Conservation (phyloP, 2,329 filamentous ascomycete genomes). For the Venturia oleaginea region DNA sequence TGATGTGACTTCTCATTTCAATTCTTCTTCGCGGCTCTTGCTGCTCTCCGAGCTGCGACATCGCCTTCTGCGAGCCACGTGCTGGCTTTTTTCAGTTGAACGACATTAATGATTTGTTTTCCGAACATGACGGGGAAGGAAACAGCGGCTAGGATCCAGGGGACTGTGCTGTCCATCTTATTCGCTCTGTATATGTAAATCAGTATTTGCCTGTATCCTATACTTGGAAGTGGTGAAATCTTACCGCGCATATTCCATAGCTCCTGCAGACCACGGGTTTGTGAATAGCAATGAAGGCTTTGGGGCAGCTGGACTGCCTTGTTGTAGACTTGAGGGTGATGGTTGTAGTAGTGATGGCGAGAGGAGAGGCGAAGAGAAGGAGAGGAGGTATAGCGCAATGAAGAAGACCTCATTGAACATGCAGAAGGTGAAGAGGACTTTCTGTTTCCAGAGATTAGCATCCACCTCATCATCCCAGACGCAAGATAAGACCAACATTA, state of each 20-base stretch:
- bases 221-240: neutral
- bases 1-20: too few species aligned
- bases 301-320: slow-evolving; percentile 61
- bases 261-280: slow-evolving; percentile 84
- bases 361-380: slow-evolving; percentile 84
- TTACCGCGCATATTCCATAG: slow-evolving; percentile 74
- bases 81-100: slow-evolving; percentile 90
- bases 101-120: slow-evolving; percentile 90
- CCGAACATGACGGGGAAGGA: slow-evolving; percentile 79
- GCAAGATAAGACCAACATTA: slow-evolving; percentile 53
- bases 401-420: slow-evolving; percentile 92
- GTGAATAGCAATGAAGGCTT: slow-evolving; percentile 67
- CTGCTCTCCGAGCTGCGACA: slow-evolving; percentile 47
- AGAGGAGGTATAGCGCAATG: slow-evolving; percentile 94
- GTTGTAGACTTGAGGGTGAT: slow-evolving; percentile 43
- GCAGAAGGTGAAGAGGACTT: slow-evolving; percentile 85
- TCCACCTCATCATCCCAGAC: neutral
- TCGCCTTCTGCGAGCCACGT: slow-evolving; percentile 92
- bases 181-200: slow-evolving; percentile 50
- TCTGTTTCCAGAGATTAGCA: slow-evolving; percentile 41
- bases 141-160: slow-evolving; percentile 72
- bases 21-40: slow-evolving; percentile 29
- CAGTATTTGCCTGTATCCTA: neutral
- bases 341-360: slow-evolving; percentile 70
- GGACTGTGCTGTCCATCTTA: slow-evolving; percentile 56